Evolutionary conservation across 352 stramenopile genomes (phyloP), one percentile per base, ranked within the genome.

Genomic region (Globisporangium spiculum): DNA sequence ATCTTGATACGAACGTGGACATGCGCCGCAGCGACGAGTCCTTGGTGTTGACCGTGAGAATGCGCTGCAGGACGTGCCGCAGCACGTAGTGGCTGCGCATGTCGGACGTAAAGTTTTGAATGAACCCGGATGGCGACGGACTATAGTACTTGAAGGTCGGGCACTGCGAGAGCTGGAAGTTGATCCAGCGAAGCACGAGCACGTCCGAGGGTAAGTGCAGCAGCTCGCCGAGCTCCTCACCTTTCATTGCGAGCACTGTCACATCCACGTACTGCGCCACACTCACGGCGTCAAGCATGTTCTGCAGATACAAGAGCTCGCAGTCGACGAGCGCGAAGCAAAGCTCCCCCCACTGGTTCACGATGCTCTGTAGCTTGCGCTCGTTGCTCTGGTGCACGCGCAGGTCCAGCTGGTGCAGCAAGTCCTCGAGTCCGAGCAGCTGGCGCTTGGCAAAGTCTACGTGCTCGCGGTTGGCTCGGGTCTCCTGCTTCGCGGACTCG

Each of bases 171-270:
- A 89, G 60, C 34, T 91, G 81, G 10, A 83, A 84, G 60, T 90
- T 92, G 62, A 89, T 88, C 84, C 84, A 92, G 2, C 81, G 78
- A 22, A 92, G 73, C 24, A 92, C 81, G n/a, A 92, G 72, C 4
- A 74, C 64, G 38, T 92, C 84, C 0, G 80, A 79, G 6, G 84
- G 79, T 8, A 86, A 41, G 1, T 59, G 52, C 18, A 92, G 67
- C 12, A 92, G 65, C 14, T 90, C 82, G 0, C 65, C 53, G 2
- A 85, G 72, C 48, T 90, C 81, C 64, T 92, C 84, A 5, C 82
- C 82, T 58, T 86, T 89, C 22, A 69, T 22, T 1, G 88, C 32
- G 7, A 92, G 60, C 57, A 70, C 27, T 1, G 72, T 74, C 2
- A 72, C 75, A 65, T 91, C 84, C 8, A 79, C 73, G 59, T 84